A percentile compares a stretch with the other conserved stretches of the same genome.
These are phyloP conservation scores for Neoboletus subvelutipes DNA, from an alignment of 768 basidiomycete species.

Conservation along the genomic window DNA sequence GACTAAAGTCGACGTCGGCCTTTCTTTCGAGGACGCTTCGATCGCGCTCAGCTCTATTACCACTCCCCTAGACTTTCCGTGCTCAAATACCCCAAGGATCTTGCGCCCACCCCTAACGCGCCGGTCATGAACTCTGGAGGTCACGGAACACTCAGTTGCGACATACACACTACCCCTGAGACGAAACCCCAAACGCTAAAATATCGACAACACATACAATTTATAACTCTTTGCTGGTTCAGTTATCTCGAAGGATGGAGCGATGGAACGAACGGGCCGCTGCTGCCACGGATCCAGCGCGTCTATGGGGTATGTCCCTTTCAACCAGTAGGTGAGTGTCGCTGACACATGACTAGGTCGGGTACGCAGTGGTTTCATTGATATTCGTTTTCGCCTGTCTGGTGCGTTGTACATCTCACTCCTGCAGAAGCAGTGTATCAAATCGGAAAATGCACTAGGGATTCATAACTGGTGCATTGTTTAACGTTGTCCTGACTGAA, in stretches of 20 bases:
- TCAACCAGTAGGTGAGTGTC: not conserved
- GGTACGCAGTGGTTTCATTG: constrained; percentile 52
- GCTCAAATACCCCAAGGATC: constrained; percentile 1
- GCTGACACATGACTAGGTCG: constrained; percentile 36
- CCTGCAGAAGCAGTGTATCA: constrained; percentile 15
- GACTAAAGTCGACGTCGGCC: not conserved
- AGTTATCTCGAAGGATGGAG: constrained; percentile 75
- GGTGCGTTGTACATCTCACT: constrained; percentile 28
- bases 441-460: constrained; percentile 30
- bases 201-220: constrained; percentile 41
- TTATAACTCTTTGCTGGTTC: constrained; percentile 52
- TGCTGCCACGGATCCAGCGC: constrained; percentile 68
- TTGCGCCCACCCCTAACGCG: not conserved
- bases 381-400: constrained; percentile 53
- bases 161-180: not conserved
- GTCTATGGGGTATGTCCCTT: constrained; percentile 43
- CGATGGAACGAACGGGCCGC: constrained; percentile 71
- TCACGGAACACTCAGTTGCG: not conserved
- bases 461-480: constrained; percentile 43
- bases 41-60: constrained; percentile 2
- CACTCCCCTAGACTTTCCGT: constrained; percentile 1
- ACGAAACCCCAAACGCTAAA: constrained; percentile 9
- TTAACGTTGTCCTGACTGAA: constrained; percentile 47
- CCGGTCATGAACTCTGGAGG: not conserved
- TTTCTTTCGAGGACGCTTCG: not conserved